These are phyloP conservation scores for Lycium ferocissimum DNA, from an alignment of 257 asterid species.

Conservation along the genomic window DNA sequence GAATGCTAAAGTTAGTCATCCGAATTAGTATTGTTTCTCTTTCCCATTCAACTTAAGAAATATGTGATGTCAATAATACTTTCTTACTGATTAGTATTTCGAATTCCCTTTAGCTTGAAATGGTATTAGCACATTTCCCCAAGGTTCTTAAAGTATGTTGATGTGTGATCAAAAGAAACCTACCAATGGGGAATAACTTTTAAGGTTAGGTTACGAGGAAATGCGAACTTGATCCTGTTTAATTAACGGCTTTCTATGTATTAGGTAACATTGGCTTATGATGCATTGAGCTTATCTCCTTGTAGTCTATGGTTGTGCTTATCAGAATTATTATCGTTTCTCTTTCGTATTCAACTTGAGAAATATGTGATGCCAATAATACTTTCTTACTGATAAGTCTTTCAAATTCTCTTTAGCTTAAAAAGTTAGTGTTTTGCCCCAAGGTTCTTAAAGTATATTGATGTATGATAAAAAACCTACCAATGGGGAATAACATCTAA, in stretches of 20 bases:
- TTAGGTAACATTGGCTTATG: constrained; percentile 4
- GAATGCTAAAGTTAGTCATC: background rate
- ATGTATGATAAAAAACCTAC: background rate
- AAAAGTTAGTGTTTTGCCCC: background rate
- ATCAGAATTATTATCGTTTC: background rate
- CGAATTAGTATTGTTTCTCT: background rate
- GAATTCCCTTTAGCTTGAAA: background rate
- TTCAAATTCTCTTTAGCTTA: constrained; percentile 11
- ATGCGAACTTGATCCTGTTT: background rate
- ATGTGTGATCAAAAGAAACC: background rate
- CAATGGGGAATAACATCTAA: background rate
- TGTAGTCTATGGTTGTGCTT: background rate
- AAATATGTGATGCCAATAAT: background rate
- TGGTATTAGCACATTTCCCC: background rate
- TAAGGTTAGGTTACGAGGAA: background rate
- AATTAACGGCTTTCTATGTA: background rate
- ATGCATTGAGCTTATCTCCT: background rate
- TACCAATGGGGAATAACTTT: background rate
- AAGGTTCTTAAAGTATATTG: background rate
- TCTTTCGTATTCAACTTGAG: background rate
- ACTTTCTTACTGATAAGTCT: background rate
- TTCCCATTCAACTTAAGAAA: background rate
- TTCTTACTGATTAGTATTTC: background rate
- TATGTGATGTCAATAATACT: background rate
- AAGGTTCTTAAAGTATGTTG: background rate